Percentiles rank a stretch among this genome's conserved stretches.
These are phyloP conservation scores for Odontarrhena argentea DNA, from an alignment of 345 rosid species.

Conservation along the genomic window DNA sequence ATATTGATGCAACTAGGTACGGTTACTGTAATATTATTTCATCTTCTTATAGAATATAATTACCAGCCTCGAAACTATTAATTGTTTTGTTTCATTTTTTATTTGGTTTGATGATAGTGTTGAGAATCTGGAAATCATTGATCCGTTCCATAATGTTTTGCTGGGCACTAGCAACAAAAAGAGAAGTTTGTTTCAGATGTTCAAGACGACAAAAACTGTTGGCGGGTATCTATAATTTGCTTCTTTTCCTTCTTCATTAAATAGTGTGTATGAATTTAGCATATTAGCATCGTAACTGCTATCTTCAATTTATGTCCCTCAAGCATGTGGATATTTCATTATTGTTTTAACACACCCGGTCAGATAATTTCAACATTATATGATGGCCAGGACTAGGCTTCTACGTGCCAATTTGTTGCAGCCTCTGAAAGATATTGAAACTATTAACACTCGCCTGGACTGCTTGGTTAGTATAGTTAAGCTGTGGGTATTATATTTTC, in stretches of 20 bases:
- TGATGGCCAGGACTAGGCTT: slow-evolving; percentile 82
- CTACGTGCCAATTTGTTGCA: slow-evolving; percentile 97
- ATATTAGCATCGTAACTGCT: slow-evolving; percentile 12
- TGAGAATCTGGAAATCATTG: slow-evolving; percentile 88
- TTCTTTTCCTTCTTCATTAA: not conserved
- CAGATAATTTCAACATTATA: slow-evolving; percentile 31
- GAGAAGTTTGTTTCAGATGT: slow-evolving; percentile 91
- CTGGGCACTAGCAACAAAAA: slow-evolving; percentile 92
- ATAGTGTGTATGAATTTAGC: slow-evolving; percentile 13
- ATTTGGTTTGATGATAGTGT: slow-evolving; percentile 58
- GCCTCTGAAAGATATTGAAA: slow-evolving; percentile 93
- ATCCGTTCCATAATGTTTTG: slow-evolving; percentile 78
- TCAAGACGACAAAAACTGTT: slow-evolving; percentile 90
- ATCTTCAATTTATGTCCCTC: slow-evolving; percentile 18
- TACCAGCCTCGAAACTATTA: not conserved
- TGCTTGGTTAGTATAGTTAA: slow-evolving; percentile 72
- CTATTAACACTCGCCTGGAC: slow-evolving; percentile 89
- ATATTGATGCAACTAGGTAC: slow-evolving; percentile 92
- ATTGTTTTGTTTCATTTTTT: slow-evolving; percentile 26
- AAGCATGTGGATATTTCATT: slow-evolving; percentile 13
- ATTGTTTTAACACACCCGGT: slow-evolving; percentile 16
- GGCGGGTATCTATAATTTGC: slow-evolving; percentile 69
- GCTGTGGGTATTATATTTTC: slow-evolving; percentile 30
- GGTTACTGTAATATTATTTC: slow-evolving; percentile 19
- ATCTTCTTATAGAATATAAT: slow-evolving; percentile 3